Conservation (phyloP, 345 rosid species). For the Acer negundo region DNA sequence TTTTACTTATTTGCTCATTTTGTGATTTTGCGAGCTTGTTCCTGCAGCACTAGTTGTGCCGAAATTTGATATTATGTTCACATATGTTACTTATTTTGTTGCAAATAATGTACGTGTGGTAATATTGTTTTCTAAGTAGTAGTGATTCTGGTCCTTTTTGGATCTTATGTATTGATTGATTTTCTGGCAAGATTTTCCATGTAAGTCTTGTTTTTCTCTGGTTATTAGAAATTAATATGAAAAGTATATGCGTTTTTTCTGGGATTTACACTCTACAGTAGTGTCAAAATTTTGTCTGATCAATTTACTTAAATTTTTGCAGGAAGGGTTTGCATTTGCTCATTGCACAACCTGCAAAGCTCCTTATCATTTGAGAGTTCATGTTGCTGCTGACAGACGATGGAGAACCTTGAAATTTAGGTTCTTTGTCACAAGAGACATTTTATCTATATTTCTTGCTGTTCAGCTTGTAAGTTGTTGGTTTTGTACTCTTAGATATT, state of each 20-base stretch:
- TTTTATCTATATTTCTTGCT: slow-evolving; percentile 80
- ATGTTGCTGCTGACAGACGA: slow-evolving; percentile 91
- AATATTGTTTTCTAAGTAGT: not conserved
- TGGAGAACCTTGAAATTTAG: slow-evolving; percentile 97
- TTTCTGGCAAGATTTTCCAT: not conserved
- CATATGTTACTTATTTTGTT: not conserved
- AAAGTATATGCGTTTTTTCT: not conserved
- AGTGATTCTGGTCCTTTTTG: not conserved
- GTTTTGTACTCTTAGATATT: slow-evolving; percentile 5
- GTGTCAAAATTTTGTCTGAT: slow-evolving; percentile 10
- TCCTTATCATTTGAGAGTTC: slow-evolving; percentile 96
- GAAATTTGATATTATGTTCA: not conserved
- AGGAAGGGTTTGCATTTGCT: slow-evolving; percentile 99
- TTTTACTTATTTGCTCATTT: not conserved
- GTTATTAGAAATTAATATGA: slow-evolving; percentile 1
- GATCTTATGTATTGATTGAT: not conserved
- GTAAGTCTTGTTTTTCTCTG: not conserved
- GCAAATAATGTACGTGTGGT: not conserved
- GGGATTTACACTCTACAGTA: not conserved
- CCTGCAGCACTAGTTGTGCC: no score
- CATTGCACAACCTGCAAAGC: slow-evolving; percentile 99
- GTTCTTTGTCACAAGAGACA: slow-evolving; percentile 98
- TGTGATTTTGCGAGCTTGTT: no score
- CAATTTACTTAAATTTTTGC: slow-evolving; percentile 21
- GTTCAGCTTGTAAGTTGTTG: slow-evolving; percentile 79